A percentile compares a stretch with the other conserved stretches of the same genome.
Evolutionary conservation across 164 flowering plant genomes (phyloP).

Genomic region (Amborella trichopoda): DNA sequence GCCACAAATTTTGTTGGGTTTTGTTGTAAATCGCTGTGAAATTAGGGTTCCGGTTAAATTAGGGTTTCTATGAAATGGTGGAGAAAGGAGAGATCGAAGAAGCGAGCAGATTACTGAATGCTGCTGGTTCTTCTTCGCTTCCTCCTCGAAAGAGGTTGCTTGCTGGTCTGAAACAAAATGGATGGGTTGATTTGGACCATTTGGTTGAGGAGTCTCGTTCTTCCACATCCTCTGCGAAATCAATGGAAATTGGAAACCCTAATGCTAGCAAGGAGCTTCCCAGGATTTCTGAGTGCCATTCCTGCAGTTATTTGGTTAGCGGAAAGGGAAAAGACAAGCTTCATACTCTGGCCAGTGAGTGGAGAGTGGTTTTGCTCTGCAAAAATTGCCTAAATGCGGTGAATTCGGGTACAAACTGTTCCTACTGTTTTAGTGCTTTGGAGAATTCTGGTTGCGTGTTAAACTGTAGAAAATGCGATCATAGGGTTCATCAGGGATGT

Average conservation of each 20-base stretch:
- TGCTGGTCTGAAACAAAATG: conserved; percentile 2
- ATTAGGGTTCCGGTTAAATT: too few species aligned
- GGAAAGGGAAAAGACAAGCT: conserved; percentile 25
- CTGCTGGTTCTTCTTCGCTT: conserved; percentile 2
- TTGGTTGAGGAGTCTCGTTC: too few species aligned
- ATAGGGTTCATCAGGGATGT: conserved; percentile 33
- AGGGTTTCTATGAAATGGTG: too few species aligned
- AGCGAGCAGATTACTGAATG: neutral
- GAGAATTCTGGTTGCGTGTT: conserved; percentile 4
- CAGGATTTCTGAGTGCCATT: conserved; percentile 43
- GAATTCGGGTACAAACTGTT: conserved; percentile 32
- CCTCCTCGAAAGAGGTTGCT: conserved; percentile 13
- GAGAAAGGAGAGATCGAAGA: conserved; percentile 2
- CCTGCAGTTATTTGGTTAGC: conserved; percentile 29
- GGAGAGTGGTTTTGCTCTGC: conserved; percentile 73
- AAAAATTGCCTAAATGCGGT: conserved; percentile 26
- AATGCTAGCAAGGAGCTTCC: too few species aligned
- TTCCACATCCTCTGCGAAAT: too few species aligned
- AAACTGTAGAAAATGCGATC: conserved; percentile 25
- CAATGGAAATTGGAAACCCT: too few species aligned
- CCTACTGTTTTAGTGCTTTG: conserved; percentile 40
- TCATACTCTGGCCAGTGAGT: conserved; percentile 36
- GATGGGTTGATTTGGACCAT: too few species aligned
- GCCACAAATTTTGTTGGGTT: too few species aligned
- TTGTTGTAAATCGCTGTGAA: too few species aligned